Evolutionary conservation across 2,329 filamentous ascomycete species (phyloP).

Genomic region (Bipolaris victoriae): DNA sequence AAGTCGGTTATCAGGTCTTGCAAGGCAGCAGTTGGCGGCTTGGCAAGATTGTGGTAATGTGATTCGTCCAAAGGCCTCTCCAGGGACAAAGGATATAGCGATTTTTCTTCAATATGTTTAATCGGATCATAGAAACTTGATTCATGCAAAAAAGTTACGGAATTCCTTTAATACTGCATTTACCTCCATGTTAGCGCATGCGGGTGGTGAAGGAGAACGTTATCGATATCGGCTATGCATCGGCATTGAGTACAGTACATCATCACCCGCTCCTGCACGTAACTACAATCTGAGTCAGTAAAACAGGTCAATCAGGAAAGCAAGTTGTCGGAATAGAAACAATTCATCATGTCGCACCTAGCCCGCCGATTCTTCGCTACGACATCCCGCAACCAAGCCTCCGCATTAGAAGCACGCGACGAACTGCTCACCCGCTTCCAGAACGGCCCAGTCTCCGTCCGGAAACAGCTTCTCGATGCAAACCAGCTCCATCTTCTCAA

Average conservation of each 20-base stretch:
- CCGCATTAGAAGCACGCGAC: constrained; percentile 37
- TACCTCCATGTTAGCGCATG: not conserved
- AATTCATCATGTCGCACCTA: constrained; percentile 21
- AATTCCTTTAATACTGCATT: not conserved
- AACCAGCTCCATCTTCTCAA: constrained; percentile 43
- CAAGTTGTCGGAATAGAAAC: too few relatives aligned
- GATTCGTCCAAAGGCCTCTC: not conserved
- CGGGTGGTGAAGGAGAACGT: constrained; percentile 8
- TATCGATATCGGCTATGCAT: constrained; percentile 32
- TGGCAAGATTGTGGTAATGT: constrained; percentile 10
- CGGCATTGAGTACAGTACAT: not conserved
- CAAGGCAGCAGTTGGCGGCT: constrained; percentile 13
- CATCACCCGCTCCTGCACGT: not conserved
- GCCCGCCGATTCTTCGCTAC: constrained; percentile 31
- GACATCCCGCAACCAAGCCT: constrained; percentile 21
- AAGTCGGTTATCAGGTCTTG: constrained; percentile 33
- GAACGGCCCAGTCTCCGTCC: constrained; percentile 34
- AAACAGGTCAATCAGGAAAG: not conserved
- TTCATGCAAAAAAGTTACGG: too few relatives aligned
- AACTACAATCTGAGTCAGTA: not conserved
- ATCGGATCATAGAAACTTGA: too few relatives aligned
- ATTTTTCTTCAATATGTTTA: not conserved
- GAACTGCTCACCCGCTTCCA: constrained; percentile 43
- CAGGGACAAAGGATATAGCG: too few relatives aligned
- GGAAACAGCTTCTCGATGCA: constrained; percentile 40